phyloP scores from a whole-genome alignment of 1,139 yeast species.

The Saccharomyces hybrid region DNA sequence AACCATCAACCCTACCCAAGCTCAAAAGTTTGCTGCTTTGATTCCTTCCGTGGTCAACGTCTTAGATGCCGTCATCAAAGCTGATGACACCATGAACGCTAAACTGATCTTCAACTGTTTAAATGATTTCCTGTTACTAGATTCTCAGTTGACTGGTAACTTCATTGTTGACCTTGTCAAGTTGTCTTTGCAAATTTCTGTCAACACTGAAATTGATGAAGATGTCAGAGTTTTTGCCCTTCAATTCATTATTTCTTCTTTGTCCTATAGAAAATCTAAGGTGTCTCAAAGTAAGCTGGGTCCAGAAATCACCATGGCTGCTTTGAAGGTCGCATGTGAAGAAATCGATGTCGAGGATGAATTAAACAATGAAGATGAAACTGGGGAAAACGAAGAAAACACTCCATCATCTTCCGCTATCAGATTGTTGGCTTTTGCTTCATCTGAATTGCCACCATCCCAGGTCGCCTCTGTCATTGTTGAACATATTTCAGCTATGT shows the following conservation, averaged over 20 bases:
- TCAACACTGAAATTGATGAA: slow-evolving; percentile 60
- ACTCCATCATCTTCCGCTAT: slow-evolving; percentile 73
- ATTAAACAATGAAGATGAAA: slow-evolving; percentile 72
- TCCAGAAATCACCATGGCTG: slow-evolving; percentile 65
- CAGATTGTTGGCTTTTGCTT: slow-evolving; percentile 68
- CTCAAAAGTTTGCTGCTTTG: slow-evolving; percentile 53
- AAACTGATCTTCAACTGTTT: slow-evolving; percentile 78
- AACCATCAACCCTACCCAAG: slow-evolving; percentile 41
- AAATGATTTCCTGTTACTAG: slow-evolving; percentile 69
- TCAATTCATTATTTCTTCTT: slow-evolving; percentile 74
- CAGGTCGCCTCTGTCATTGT: slow-evolving; percentile 81
- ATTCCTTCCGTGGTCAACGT: slow-evolving; percentile 81
- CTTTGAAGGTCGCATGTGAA: slow-evolving; percentile 72
- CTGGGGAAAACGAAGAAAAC: slow-evolving; percentile 87
- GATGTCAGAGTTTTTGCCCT: slow-evolving; percentile 79
- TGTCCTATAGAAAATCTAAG: slow-evolving; percentile 64
- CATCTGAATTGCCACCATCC: slow-evolving; percentile 83
- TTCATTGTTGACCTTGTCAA: slow-evolving; percentile 60
- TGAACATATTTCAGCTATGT: slow-evolving; percentile 55
- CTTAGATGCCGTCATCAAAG: slow-evolving; percentile 62
- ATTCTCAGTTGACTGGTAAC: slow-evolving; percentile 72
- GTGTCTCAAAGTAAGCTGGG: slow-evolving; percentile 61
- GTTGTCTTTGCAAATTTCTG: slow-evolving; percentile 68
- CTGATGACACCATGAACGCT: slow-evolving; percentile 65
- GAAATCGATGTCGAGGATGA: slow-evolving; percentile 67